Percentiles rank a stretch among this genome's conserved stretches.
phyloP scores from a whole-genome alignment of 305 asterid species.

The Coffea humblotiana region DNA sequence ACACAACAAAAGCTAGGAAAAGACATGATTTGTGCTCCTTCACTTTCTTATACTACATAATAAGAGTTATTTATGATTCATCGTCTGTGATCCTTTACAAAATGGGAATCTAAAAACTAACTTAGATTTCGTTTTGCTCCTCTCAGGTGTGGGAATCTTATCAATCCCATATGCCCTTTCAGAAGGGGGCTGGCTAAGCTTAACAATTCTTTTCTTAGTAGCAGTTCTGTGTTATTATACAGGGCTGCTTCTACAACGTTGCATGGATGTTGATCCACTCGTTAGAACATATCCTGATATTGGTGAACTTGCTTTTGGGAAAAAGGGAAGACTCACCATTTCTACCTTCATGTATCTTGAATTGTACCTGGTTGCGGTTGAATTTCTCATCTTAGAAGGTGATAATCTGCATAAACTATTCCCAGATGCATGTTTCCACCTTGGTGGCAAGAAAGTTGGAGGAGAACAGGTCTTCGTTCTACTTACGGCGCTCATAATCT shows the following conservation, averaged over 20 bases:
- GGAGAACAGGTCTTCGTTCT: constrained; percentile 38
- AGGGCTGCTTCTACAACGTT: constrained; percentile 30
- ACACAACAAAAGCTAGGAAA: neutral
- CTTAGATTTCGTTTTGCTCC: neutral
- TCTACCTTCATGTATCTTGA: constrained; percentile 48
- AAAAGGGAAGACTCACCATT: constrained; percentile 34
- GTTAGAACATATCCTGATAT: constrained; percentile 50
- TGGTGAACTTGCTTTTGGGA: constrained; percentile 46
- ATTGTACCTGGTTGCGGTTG: constrained; percentile 47
- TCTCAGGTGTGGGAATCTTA: constrained; percentile 46
- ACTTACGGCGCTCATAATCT: constrained; percentile 31
- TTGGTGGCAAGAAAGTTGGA: constrained; percentile 19
- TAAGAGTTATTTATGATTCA: neutral
- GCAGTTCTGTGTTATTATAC: constrained; percentile 29
- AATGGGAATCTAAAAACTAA: neutral
- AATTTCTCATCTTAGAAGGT: constrained; percentile 54
- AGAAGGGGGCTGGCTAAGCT: constrained; percentile 41
- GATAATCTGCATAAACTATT: constrained; percentile 43
- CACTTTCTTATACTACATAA: neutral
- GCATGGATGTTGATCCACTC: constrained; percentile 35
- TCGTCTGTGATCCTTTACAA: neutral
- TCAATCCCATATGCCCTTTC: constrained; percentile 53
- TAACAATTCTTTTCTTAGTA: constrained; percentile 18
- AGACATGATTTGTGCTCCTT: too few species aligned
- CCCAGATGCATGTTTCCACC: constrained; percentile 19